These are phyloP conservation scores for Ormosia emarginata DNA, from an alignment of 306 rosid genomes.

Conservation along the genomic window DNA sequence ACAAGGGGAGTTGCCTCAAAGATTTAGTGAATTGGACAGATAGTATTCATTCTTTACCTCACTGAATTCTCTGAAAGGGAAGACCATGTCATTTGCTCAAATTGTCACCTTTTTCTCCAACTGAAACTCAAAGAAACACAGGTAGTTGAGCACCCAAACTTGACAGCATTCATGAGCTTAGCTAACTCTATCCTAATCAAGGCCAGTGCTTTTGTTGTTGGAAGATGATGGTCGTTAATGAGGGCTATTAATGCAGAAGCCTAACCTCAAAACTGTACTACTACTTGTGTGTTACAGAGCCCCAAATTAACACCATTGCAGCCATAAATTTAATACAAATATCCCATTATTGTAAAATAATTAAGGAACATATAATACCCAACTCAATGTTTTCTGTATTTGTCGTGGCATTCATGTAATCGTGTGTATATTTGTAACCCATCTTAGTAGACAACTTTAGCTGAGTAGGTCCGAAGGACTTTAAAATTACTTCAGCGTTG, in stretches of 20 bases:
- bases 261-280: background rate
- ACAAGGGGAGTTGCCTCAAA: too few species aligned
- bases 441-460: too few species aligned
- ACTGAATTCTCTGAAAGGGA: background rate
- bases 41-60: background rate
- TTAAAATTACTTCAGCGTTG: background rate
- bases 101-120: background rate
- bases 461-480: too few species aligned
- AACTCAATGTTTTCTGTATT: background rate
- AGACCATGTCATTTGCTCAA: background rate
- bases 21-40: background rate
- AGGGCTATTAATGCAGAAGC: background rate
- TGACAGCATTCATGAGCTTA: background rate
- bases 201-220: background rate
- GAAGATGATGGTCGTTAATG: background rate
- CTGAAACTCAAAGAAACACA: background rate
- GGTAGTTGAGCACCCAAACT: background rate
- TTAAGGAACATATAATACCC: background rate
- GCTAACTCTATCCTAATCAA: background rate
- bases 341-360: background rate
- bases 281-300: background rate
- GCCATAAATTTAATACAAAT: background rate
- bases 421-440: too few species aligned
- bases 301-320: background rate
- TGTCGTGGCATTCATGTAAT: background rate